Evolutionary conservation across 202 grass and related monocot species (phyloP).

Genomic region (Setaria italica): DNA sequence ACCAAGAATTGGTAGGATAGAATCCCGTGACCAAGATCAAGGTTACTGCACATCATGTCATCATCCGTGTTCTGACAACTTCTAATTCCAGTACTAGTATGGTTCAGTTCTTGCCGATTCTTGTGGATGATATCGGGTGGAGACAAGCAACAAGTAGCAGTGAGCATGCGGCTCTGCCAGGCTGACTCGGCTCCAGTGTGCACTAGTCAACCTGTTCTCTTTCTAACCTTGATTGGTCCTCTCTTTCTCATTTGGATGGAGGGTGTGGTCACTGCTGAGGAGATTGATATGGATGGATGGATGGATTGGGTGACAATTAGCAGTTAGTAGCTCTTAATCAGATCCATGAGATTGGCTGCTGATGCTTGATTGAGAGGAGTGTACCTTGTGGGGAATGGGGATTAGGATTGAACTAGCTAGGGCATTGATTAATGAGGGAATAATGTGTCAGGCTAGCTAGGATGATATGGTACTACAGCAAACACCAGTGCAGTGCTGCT

Average conservation of each 20-base stretch:
- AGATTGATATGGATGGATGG: neutral
- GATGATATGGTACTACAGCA: neutral
- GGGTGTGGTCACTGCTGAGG: neutral
- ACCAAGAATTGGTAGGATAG: neutral
- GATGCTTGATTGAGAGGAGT: neutral
- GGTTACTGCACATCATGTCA: neutral
- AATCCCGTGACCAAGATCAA: neutral
- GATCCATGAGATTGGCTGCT: neutral
- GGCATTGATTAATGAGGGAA: neutral
- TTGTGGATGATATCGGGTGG: neutral
- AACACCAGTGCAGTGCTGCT: no score
- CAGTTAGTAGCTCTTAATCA: neutral
- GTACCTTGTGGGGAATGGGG: neutral
- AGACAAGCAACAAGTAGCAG: neutral
- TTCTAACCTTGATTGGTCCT: neutral
- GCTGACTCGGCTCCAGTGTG: neutral
- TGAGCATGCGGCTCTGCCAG: neutral
- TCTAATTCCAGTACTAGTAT: neutral
- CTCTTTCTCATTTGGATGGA: neutral
- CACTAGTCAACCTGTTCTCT: slow-evolving; percentile 6
- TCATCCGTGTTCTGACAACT: neutral
- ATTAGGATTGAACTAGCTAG: neutral
- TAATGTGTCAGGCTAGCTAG: neutral
- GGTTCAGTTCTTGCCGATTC: slow-evolving; percentile 1
- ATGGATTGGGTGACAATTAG: neutral